Conservation (phyloP, 2,329 filamentous ascomycete genomes). For the Passalora sequoiae region DNA sequence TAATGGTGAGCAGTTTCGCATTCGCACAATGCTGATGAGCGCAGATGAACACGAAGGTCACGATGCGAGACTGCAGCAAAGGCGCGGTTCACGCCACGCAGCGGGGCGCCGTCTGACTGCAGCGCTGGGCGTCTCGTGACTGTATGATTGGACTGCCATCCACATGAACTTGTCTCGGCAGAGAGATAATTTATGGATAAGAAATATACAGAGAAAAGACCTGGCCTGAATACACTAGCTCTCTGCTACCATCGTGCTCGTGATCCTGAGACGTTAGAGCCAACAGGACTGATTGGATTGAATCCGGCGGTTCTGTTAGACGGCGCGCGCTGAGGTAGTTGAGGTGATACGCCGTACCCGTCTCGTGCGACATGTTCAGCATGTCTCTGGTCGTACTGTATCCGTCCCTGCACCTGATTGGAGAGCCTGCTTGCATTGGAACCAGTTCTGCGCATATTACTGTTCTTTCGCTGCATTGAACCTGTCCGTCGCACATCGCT, state of each 20-base stretch:
- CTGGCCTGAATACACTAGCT: background rate
- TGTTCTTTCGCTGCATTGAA: constrained; percentile 1
- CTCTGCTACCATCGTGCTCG: background rate
- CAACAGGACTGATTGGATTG: background rate
- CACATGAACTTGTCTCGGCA: too few species aligned
- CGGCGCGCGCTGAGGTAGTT: background rate
- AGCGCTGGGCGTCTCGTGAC: too few species aligned
- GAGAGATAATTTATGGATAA: too few species aligned
- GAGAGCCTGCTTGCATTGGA: background rate
- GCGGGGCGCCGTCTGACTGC: too few species aligned
- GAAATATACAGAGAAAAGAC: background rate
- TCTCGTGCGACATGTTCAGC: background rate
- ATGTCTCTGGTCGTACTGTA: background rate
- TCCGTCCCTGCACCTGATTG: background rate
- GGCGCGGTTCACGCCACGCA: too few species aligned
- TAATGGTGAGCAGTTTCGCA: too few species aligned
- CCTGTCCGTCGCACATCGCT: constrained; percentile 3
- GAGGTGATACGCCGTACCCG: background rate
- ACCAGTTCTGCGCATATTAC: too few species aligned
- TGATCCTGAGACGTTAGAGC: background rate
- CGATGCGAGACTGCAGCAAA: too few species aligned
- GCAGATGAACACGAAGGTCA: too few species aligned
- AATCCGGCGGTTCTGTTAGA: background rate
- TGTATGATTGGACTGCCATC: too few species aligned
- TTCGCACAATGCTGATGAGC: too few species aligned